Percentiles rank a stretch among this genome's conserved stretches.
phyloP scores from a whole-genome alignment of 495 filamentous ascomycete genomes.

The Hyphodiscus hymeniophilus region DNA sequence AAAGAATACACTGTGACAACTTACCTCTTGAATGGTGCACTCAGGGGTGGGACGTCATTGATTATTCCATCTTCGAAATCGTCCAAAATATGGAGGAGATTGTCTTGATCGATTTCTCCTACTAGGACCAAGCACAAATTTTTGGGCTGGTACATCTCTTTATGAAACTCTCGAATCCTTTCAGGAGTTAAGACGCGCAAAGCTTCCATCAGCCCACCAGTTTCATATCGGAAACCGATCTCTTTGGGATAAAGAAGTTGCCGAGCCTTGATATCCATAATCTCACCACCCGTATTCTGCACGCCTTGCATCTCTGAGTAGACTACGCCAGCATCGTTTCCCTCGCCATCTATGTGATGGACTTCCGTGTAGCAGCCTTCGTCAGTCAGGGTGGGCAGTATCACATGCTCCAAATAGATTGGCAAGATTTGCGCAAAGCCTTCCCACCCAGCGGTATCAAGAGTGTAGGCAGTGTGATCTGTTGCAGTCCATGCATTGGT shows the following conservation, averaged over 20 bases:
- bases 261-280: constrained; percentile 74
- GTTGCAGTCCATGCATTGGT: constrained; percentile 97
- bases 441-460: constrained; percentile 93
- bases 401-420: constrained; percentile 90
- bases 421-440: constrained; percentile 92
- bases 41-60: constrained; percentile 63
- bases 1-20: neutral
- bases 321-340: constrained; percentile 93
- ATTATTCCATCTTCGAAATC: constrained; percentile 82
- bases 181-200: constrained; percentile 79
- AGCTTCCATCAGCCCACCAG: constrained; percentile 91
- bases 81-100: constrained; percentile 74
- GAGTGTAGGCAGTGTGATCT: constrained; percentile 93
- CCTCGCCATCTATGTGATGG: constrained; percentile 85
- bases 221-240: constrained; percentile 92
- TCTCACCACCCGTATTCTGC: constrained; percentile 71
- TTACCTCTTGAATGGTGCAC: constrained; percentile 64
- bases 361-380: constrained; percentile 92
- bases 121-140: constrained; percentile 87
- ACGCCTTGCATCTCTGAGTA: constrained; percentile 99
- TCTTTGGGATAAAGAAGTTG: constrained; percentile 80
- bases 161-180: constrained; percentile 85
- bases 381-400: constrained; percentile 86
- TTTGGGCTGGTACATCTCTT: constrained; percentile 96
- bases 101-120: constrained; percentile 76